Percentiles rank a stretch among this genome's conserved stretches.
Conservation (phyloP, 108 stramenopile species). For the Epipyxis sp. region DNA sequence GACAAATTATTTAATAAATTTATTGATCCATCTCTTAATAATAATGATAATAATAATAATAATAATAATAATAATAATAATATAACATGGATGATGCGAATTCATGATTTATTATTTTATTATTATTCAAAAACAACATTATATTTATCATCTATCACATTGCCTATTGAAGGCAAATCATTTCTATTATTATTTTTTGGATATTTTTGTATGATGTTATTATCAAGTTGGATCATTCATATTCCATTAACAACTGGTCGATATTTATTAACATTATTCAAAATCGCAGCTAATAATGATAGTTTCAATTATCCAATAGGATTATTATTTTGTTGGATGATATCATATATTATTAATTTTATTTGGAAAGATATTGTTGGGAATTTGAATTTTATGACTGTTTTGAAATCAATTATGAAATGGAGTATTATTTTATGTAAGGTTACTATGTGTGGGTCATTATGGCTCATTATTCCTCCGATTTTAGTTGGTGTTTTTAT, state of each 20-base stretch:
- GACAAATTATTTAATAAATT: neutral
- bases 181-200: neutral
- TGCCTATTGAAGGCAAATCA: neutral
- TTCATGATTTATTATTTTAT: neutral
- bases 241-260: neutral
- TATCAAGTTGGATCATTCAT: neutral
- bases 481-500: neutral
- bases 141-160: neutral
- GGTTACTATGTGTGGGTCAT: neutral
- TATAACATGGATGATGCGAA: neutral
- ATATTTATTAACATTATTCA: neutral
- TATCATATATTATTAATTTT: neutral
- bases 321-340: neutral
- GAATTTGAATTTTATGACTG: neutral
- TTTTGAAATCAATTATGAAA: neutral
- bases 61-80: neutral
- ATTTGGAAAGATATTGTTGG: neutral
- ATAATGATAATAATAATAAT: too few relatives aligned
- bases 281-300: neutral
- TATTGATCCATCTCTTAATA: neutral
- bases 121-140: neutral
- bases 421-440: neutral
- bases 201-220: neutral
- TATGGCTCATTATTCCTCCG: conserved; percentile 11
- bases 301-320: neutral